Evolutionary conservation across 805 yeast genomes (phyloP).

Genomic region (Phaffomyces thermotolerans): DNA sequence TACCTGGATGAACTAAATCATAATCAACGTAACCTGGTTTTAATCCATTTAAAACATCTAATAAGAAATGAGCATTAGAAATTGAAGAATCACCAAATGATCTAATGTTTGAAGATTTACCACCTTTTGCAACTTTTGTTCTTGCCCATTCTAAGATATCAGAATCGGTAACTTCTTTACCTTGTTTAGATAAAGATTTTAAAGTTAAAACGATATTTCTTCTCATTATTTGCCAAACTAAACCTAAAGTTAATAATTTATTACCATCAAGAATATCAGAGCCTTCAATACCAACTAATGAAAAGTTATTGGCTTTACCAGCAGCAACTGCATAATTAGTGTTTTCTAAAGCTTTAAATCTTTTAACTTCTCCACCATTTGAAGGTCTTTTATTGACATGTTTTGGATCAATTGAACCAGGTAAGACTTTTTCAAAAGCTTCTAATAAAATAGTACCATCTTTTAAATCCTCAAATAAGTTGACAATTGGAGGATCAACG

Average conservation of each 20-base stretch:
- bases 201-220: constrained; percentile 86
- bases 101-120: constrained; percentile 63
- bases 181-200: constrained; percentile 55
- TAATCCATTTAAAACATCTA: constrained; percentile 86
- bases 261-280: constrained; percentile 94
- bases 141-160: constrained; percentile 96
- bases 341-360: constrained; percentile 94
- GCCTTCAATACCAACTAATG: constrained; percentile 96
- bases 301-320: constrained; percentile 87
- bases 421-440: constrained; percentile 93
- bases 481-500: constrained; percentile 90
- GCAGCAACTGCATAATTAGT: constrained; percentile 97
- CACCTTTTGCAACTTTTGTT: constrained; percentile 77
- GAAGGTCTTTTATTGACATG: constrained; percentile 82
- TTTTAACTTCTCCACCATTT: constrained; percentile 64
- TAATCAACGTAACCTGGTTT: constrained; percentile 98
- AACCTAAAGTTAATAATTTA: constrained; percentile 78
- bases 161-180: constrained; percentile 69
- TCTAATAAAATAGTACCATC: constrained; percentile 86
- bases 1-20: constrained; percentile 76
- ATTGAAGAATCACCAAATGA: constrained; percentile 80
- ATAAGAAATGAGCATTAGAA: constrained; percentile 70
- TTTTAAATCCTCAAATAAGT: constrained; percentile 87
- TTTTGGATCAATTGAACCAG: constrained; percentile 77
- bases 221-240: constrained; percentile 98